Evolutionary conservation across 1,284 basidiomycete genomes (phyloP).

Genomic region (Trametes versicolor): DNA sequence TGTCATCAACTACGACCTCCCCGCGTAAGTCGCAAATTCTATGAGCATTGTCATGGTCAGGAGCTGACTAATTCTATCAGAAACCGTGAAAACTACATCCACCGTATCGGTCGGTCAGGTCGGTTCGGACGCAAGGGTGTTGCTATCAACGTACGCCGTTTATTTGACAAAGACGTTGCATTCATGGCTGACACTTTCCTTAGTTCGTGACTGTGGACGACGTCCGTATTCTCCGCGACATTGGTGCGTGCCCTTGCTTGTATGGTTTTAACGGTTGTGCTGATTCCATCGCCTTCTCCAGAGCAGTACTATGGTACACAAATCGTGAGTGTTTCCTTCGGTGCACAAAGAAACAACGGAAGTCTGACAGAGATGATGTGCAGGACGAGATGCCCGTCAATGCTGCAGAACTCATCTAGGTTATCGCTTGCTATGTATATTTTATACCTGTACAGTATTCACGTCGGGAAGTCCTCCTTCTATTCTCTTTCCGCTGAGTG

Average conservation of each 20-base stretch:
- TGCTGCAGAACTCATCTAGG: slow-evolving; percentile 85
- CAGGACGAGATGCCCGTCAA: slow-evolving; percentile 96
- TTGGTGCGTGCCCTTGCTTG: slow-evolving; percentile 63
- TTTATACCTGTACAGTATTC: slow-evolving; percentile 49
- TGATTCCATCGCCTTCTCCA: slow-evolving; percentile 43
- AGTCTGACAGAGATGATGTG: slow-evolving; percentile 30
- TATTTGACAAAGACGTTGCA: slow-evolving; percentile 41
- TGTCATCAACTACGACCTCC: slow-evolving; percentile 98
- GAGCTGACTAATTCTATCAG: slow-evolving; percentile 46
- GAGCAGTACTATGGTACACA: slow-evolving; percentile 92
- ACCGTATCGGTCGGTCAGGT: slow-evolving; percentile 95
- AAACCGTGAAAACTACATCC: slow-evolving; percentile 99
- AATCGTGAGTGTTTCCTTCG: slow-evolving; percentile 64
- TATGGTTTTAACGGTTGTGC: slow-evolving; percentile 17
- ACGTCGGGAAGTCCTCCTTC: slow-evolving; percentile 35
- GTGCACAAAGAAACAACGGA: slow-evolving; percentile 20
- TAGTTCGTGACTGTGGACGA: slow-evolving; percentile 92
- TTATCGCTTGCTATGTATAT: slow-evolving; percentile 48
- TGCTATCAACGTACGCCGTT: slow-evolving; percentile 79
- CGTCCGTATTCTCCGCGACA: slow-evolving; percentile 90
- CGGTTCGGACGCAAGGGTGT: slow-evolving; percentile 96
- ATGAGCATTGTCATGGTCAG: too few species aligned
- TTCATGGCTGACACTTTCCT: background rate
- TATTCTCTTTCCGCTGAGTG: slow-evolving; percentile 29
- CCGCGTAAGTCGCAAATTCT: slow-evolving; percentile 65